Conservation (phyloP, 1,139 yeast species). For the Scheffersomyces stambukii region DNA sequence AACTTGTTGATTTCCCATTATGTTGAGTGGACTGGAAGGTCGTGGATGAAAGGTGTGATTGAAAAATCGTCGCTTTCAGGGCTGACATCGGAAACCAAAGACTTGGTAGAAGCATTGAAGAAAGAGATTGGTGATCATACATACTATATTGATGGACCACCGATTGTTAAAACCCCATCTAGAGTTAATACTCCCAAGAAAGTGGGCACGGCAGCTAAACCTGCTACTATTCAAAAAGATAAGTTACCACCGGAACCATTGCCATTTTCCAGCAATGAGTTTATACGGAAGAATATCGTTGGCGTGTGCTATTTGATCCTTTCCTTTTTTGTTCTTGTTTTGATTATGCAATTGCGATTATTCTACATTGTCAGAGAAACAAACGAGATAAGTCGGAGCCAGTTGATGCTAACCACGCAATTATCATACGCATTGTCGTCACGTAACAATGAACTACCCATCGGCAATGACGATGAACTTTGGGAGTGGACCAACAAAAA, state of each 20-base stretch:
- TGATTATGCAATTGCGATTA: conserved; percentile 21
- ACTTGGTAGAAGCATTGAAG: conserved; percentile 24
- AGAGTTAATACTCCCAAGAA: conserved; percentile 6
- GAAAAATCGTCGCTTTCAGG: conserved; percentile 50
- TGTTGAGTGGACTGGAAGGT: conserved; percentile 52
- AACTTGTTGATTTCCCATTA: conserved; percentile 38
- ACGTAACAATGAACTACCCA: no score
- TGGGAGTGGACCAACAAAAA: conserved; percentile 23
- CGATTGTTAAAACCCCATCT: conserved; percentile 6
- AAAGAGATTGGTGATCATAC: conserved; percentile 26
- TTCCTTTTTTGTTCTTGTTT: conserved; percentile 18
- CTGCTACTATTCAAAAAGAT: neutral
- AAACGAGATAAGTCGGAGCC: conserved; percentile 22
- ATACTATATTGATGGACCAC: conserved; percentile 18
- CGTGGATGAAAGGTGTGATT: conserved; percentile 54
- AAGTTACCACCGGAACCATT: no score
- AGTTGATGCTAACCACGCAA: conserved; percentile 21
- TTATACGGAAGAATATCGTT: conserved; percentile 15
- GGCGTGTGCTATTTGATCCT: conserved; percentile 17
- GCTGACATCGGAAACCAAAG: conserved; percentile 38
- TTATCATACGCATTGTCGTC: no score
- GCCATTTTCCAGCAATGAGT: conserved; percentile 9
- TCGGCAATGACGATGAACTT: conserved; percentile 10
- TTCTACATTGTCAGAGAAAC: conserved; percentile 19
- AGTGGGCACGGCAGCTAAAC: neutral